These are phyloP conservation scores for Cercophora newfieldiana DNA, from an alignment of 495 filamentous ascomycete genomes.

Conservation along the genomic window DNA sequence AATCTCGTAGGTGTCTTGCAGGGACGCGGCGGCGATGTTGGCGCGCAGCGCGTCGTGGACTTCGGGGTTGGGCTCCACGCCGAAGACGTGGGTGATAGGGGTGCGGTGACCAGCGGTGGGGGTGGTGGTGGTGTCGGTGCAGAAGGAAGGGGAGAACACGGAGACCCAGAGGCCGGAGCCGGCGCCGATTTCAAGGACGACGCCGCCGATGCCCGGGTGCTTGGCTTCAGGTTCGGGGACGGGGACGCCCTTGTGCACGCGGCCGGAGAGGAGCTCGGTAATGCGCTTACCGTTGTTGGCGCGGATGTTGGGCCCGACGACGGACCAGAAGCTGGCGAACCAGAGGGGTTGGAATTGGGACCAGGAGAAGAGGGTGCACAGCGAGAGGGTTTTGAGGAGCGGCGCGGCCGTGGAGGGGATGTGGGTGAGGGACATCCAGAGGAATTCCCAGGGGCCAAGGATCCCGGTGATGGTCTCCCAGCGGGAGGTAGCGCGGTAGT, in stretches of 20 bases:
- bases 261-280: conserved; percentile 44
- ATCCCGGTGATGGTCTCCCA: conserved; percentile 25
- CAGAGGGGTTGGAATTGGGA: conserved; percentile 41
- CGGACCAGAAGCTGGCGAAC: conserved; percentile 53
- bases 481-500: not conserved
- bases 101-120: not conserved
- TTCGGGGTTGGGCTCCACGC: conserved; percentile 63
- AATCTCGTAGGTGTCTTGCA: conserved; percentile 64
- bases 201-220: conserved; percentile 35
- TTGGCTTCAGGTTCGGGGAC: not conserved
- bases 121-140: not conserved
- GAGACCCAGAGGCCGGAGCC: conserved; percentile 50
- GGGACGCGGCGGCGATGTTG: conserved; percentile 48
- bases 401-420: conserved; percentile 38
- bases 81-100: conserved; percentile 58
- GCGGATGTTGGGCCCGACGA: conserved; percentile 41
- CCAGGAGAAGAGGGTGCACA: conserved; percentile 35
- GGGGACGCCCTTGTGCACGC: conserved; percentile 29
- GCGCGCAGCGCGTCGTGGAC: conserved; percentile 54
- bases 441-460: conserved; percentile 42
- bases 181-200: conserved; percentile 50
- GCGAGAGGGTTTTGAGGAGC: conserved; percentile 29
- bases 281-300: conserved; percentile 31
- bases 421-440: conserved; percentile 36
- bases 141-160: conserved; percentile 30